These are phyloP conservation scores for Argentina anserina DNA, from an alignment of 306 rosid genomes.

Conservation along the genomic window DNA sequence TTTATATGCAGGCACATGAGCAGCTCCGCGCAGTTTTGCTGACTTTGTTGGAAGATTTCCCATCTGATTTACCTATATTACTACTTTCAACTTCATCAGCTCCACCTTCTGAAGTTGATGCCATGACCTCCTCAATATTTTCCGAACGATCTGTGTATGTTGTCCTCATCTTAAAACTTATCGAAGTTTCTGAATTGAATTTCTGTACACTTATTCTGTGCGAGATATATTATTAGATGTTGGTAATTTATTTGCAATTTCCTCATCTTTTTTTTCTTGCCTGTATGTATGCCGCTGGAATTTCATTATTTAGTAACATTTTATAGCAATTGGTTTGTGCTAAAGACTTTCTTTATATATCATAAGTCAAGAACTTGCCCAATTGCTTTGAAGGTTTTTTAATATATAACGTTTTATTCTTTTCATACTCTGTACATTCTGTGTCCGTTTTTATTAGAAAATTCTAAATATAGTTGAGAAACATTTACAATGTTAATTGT, in stretches of 20 bases:
- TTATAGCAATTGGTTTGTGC: not conserved
- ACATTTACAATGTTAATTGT: not conserved
- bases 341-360: not conserved
- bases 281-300: not conserved
- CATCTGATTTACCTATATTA: constrained; percentile 79
- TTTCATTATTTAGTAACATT: not conserved
- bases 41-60: constrained; percentile 83
- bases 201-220: not conserved
- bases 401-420: not conserved
- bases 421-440: not conserved
- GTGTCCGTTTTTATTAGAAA: not conserved
- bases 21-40: constrained; percentile 90
- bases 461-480: not conserved
- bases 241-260: not conserved
- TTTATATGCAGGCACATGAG: constrained; percentile 74
- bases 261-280: not conserved
- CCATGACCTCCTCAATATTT: constrained; percentile 62
- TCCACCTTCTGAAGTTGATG: constrained; percentile 63
- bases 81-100: constrained; percentile 75
- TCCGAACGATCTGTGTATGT: constrained; percentile 64
- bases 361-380: not conserved
- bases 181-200: constrained; percentile 8
- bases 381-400: not conserved
- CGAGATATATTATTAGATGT: not conserved
- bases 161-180: constrained; percentile 24